These are phyloP conservation scores for Mycocentrospora acerina DNA, from an alignment of 2,329 filamentous ascomycete species.

Conservation along the genomic window DNA sequence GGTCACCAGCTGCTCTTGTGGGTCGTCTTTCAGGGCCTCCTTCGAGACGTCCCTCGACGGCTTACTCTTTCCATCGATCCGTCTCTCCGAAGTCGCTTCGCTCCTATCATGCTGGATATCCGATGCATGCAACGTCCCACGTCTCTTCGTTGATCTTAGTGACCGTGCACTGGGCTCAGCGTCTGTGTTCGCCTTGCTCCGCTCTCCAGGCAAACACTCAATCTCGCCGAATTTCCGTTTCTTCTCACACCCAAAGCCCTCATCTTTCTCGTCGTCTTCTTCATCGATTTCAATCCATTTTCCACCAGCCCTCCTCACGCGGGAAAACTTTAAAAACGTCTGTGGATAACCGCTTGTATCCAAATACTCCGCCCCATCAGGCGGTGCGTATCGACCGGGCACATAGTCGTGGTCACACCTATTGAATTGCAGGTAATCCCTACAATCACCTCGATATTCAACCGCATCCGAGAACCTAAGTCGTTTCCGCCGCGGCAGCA, in stretches of 20 bases:
- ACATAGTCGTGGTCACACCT: constrained; percentile 23
- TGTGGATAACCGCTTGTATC: constrained; percentile 29
- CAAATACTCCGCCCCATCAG: constrained; percentile 24
- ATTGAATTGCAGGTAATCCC: constrained; percentile 13
- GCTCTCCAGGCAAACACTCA: too few relatives aligned
- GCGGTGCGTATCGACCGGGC: constrained; percentile 28
- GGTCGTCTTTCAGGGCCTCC: too few relatives aligned
- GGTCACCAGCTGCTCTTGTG: too few relatives aligned
- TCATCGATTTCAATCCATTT: constrained; percentile 23
- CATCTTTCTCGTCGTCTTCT: constrained; percentile 14
- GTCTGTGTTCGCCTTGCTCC: not conserved
- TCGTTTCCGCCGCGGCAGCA: constrained; percentile 10
- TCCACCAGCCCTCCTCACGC: constrained; percentile 22
- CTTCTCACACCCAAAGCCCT: not conserved
- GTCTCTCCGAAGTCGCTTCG: not conserved
- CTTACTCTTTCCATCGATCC: not conserved
- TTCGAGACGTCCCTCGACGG: not conserved
- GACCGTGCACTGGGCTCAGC: not conserved
- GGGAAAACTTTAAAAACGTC: constrained; percentile 25
- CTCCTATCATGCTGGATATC: not conserved
- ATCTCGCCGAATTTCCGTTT: constrained; percentile 1
- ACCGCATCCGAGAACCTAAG: constrained; percentile 21
- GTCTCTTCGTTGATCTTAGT: not conserved
- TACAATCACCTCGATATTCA: constrained; percentile 21
- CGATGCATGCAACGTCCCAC: not conserved